Base-by-base conservation (phyloP, 495 filamentous ascomycete species). In the Pyrenopolyporus hunteri region DNA sequence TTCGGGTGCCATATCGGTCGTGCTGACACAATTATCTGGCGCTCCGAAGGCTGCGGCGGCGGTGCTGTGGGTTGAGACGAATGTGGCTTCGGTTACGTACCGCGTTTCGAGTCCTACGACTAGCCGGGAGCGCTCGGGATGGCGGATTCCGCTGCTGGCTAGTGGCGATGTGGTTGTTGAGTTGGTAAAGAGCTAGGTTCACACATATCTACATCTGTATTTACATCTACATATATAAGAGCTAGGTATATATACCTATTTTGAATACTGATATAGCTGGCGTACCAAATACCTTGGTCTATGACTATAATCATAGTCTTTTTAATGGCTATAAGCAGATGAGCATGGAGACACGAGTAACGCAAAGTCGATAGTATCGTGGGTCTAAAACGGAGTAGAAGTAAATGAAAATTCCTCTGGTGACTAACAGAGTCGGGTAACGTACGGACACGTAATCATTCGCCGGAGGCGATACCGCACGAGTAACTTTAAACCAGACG, bases 31-130 rank as follows among this genome's bases (percentile, higher is more conserved):
- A 43, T 33, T 64, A 2, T 2, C 63, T 3, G 53, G 53, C 7
- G 59, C 54, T 3, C 66, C 66, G 14, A 64, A 36, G 13, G 59
- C 71, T 0, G 44, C 33, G 5, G 68, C 68, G 1, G 61, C 61
- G 9, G 66, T 73, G 14, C 14, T 73, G 13, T 65, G 62, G 62
- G 37, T 59, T 13, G 62, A 65, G 32, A 56, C 31, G n/a, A 59
- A 46, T 43, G 45, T 28, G 0, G 45, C 20, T 5, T 9, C 44
- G 5, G 25, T 4, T 0, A 6, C 31, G 10, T 65, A 65, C 20
- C 16, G 20, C 8, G 39, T 65, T 13, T 49, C 44, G 9, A 29
- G 31, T 11, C 45, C 55, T 0, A 14, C 33, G 9, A 28, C 36
- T 2, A 51, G 3, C 1, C 7, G 20, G 1, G 55, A 65, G 32